These are phyloP conservation scores for Quercus parvula DNA, from an alignment of 306 rosid genomes.

Conservation along the genomic window DNA sequence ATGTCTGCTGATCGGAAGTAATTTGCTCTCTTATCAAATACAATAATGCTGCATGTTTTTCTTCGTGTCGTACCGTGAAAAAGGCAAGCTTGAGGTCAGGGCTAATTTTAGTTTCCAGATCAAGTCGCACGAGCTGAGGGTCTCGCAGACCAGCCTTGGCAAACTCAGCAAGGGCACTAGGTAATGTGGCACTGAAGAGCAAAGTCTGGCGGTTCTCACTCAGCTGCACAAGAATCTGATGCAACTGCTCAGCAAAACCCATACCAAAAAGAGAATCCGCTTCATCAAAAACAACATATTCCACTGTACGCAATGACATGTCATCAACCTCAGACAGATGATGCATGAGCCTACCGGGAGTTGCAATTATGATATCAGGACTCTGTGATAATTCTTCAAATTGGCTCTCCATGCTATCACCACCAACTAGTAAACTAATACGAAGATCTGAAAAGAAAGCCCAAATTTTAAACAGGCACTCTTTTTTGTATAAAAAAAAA, in stretches of 20 bases:
- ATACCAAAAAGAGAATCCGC: slow-evolving; percentile 79
- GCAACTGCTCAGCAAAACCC: slow-evolving; percentile 95
- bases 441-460: slow-evolving; percentile 58
- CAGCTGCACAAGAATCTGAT: slow-evolving; percentile 67
- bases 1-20: slow-evolving; percentile 67
- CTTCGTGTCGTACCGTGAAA: slow-evolving; percentile 80
- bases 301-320: slow-evolving; percentile 75
- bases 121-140: slow-evolving; percentile 84
- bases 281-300: slow-evolving; percentile 92
- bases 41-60: slow-evolving; percentile 67
- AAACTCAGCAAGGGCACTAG: slow-evolving; percentile 93
- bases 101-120: slow-evolving; percentile 82
- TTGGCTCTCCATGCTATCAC: slow-evolving; percentile 91
- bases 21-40: slow-evolving; percentile 82
- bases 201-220: slow-evolving; percentile 86
- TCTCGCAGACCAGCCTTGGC: slow-evolving; percentile 96
- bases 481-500: background rate
- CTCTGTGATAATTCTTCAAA: slow-evolving; percentile 80
- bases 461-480: background rate
- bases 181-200: slow-evolving; percentile 90
- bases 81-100: slow-evolving; percentile 83
- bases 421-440: slow-evolving; percentile 86
- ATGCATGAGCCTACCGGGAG: slow-evolving; percentile 98
- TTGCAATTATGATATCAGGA: slow-evolving; percentile 89
- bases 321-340: slow-evolving; percentile 88